Base-by-base conservation (phyloP, 2,329 filamentous ascomycete species). In the Neocatenulostroma microsporum region DNA sequence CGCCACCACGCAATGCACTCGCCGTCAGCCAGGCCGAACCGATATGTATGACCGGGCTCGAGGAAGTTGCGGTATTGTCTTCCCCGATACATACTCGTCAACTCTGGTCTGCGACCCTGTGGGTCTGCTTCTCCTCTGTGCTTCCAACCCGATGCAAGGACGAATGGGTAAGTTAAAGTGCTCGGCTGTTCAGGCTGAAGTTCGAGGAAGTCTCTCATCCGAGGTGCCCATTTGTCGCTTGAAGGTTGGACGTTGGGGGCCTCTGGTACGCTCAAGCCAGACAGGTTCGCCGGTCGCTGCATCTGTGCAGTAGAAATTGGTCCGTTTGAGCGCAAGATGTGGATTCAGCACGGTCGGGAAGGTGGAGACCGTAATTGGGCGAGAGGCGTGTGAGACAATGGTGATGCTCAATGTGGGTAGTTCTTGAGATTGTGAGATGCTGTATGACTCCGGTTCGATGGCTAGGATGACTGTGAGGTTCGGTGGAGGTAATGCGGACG, bases 331-430 rank as follows among this genome's bases (percentile, higher is more conserved):
- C 11, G 30, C 23, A n/a, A 41, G 42, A 26, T 13, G 11, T 6
- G 34, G 32, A 17, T 44, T 41, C 15, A 42, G 29, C 3, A 41
- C 33, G 23, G 26, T 36, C 5, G 26, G 42, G 31, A 21, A 39
- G 20, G 39, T 44, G 13, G 37, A 40, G 35, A 45, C 28, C 23
- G 39, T 44, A 20, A 44, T 39, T 19, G 42, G 31, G 57, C 14
- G 27, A 15, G 10, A 11, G 10, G 27, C 27, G 13, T 29, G 27
- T 11, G 27, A 29, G 13, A 14, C 15, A 14, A 15, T 14, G 8
- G 27, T 29, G 7, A 29, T 15, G 7, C 15, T 29, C 8, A 29
- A 8, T 9, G 8, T 14, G 8, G 27, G 27, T 15, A 15, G 27
- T 14, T 29, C 27, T 8, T 8, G 27, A 8, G 27, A 29, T n/a